Conservation (phyloP, 257 asterid genomes). For the Salvia hispanica region DNA sequence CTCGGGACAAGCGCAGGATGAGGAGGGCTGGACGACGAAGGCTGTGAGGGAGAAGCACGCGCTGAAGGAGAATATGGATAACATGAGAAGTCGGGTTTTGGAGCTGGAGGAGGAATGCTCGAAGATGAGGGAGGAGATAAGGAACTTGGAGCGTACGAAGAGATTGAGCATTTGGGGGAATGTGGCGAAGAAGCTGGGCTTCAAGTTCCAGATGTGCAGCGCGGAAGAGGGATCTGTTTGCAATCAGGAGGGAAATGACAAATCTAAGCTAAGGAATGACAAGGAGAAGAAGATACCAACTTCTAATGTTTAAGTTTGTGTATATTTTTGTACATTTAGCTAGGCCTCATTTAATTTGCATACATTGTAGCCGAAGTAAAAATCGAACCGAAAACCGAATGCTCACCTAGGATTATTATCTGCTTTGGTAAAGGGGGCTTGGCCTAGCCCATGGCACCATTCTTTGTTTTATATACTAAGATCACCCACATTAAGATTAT, state of each 20-base stretch:
- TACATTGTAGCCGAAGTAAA: too few relatives aligned
- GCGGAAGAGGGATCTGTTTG: constrained; percentile 92
- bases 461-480: too few relatives aligned
- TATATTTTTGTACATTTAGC: background rate
- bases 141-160: constrained; percentile 65
- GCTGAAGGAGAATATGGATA: constrained; percentile 92
- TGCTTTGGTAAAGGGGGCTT: too few relatives aligned
- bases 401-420: too few relatives aligned
- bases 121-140: constrained; percentile 78
- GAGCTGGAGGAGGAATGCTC: constrained; percentile 96
- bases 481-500: too few relatives aligned
- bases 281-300: constrained; percentile 49
- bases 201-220: constrained; percentile 94
- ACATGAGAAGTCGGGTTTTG: constrained; percentile 77
- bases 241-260: constrained; percentile 61
- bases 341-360: too few relatives aligned
- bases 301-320: background rate
- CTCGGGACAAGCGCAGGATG: constrained; percentile 69
- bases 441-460: too few relatives aligned
- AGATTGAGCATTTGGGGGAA: constrained; percentile 66
- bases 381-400: too few relatives aligned
- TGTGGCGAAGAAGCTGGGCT: constrained; percentile 76
- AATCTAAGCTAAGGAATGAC: constrained; percentile 41
- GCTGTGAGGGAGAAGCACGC: constrained; percentile 90
- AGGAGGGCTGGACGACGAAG: constrained; percentile 62